Percentiles rank a stretch among this genome's conserved stretches.
phyloP scores from a whole-genome alignment of 495 filamentous ascomycete species.

The Penicillium dipodomyicola region DNA sequence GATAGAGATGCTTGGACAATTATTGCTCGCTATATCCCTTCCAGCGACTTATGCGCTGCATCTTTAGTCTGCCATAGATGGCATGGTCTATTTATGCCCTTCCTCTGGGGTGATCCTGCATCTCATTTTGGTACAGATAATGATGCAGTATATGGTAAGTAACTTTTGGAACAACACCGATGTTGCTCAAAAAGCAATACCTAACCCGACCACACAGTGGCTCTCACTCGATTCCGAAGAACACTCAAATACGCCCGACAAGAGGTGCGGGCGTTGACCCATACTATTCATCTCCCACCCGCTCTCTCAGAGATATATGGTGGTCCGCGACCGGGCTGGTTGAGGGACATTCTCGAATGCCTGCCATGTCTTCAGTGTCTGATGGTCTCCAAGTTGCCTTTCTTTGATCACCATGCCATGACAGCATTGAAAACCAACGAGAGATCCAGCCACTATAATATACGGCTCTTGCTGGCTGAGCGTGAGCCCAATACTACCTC shows the following conservation, averaged over 20 bases:
- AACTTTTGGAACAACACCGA: not conserved
- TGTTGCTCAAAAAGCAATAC: not conserved
- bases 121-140: conserved; percentile 63
- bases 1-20: conserved; percentile 60
- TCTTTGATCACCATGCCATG: conserved; percentile 64
- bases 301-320: conserved; percentile 65
- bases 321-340: conserved; percentile 59
- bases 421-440: conserved; percentile 40
- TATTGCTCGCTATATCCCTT: conserved; percentile 59
- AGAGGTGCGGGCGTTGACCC: conserved; percentile 55
- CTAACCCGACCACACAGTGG: conserved; percentile 41
- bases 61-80: conserved; percentile 57
- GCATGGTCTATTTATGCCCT: conserved; percentile 59
- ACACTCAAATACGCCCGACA: conserved; percentile 54
- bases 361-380: conserved; percentile 61
- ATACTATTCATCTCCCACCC: conserved; percentile 66
- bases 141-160: conserved; percentile 59
- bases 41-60: conserved; percentile 57
- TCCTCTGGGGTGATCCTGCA: conserved; percentile 65
- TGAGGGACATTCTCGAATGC: conserved; percentile 58
- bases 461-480: conserved; percentile 58
- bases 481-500: conserved; percentile 58
- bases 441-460: conserved; percentile 31
- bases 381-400: conserved; percentile 59
- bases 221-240: conserved; percentile 61